Conservation (phyloP, 1,284 basidiomycete genomes). For the Fomitopsis schrenkii region DNA sequence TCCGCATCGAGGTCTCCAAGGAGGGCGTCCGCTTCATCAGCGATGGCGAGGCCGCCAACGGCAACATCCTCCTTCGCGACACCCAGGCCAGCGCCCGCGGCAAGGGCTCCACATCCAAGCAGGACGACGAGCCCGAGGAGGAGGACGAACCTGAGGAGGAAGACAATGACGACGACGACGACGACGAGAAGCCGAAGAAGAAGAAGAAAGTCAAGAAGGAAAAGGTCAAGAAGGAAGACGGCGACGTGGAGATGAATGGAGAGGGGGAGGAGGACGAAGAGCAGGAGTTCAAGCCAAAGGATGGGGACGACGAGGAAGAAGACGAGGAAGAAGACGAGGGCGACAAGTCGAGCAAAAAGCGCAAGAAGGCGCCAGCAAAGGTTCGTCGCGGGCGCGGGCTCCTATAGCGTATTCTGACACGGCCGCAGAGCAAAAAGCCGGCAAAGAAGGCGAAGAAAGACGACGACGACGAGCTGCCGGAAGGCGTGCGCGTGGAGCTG, state of each 20-base stretch:
- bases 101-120: conserved; percentile 24
- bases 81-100: conserved; percentile 39
- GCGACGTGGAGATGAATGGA: conserved; percentile 34
- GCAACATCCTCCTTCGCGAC: conserved; percentile 84
- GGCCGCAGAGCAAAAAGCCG: conserved; percentile 39
- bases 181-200: conserved; percentile 38
- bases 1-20: conserved; percentile 94
- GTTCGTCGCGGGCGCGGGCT: conserved; percentile 29
- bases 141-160: conserved; percentile 36
- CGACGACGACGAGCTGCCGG: conserved; percentile 37
- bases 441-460: conserved; percentile 52
- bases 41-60: conserved; percentile 95
- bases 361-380: conserved; percentile 60
- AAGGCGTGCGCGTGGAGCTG: conserved; percentile 79
- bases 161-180: conserved; percentile 34
- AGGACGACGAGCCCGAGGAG: conserved; percentile 35
- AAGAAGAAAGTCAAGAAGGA: conserved; percentile 45
- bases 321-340: conserved; percentile 29
- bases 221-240: conserved; percentile 37
- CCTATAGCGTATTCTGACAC: neutral
- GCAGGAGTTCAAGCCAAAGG: conserved; percentile 37
- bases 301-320: conserved; percentile 42
- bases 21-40: conserved; percentile 94
- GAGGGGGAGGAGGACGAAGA: conserved; percentile 35
- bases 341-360: conserved; percentile 42